Conservation (phyloP, 768 basidiomycete species). For the Tulasnella calospora region DNA sequence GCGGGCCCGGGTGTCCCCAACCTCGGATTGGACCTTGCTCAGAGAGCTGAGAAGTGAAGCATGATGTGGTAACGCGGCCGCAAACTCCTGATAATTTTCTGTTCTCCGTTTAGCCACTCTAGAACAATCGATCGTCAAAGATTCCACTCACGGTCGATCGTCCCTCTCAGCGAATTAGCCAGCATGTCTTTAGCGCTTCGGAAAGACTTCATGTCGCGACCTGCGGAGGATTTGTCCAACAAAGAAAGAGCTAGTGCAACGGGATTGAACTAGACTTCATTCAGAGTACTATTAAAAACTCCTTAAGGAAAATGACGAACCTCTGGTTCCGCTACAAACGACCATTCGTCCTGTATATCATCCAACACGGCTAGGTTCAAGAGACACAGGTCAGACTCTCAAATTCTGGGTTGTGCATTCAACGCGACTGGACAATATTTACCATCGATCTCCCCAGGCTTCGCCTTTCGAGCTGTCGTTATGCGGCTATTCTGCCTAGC, state of each 20-base stretch:
- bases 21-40: slow-evolving; percentile 65
- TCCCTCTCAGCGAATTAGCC: slow-evolving; percentile 75
- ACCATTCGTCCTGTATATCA: slow-evolving; percentile 86
- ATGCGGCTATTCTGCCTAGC: slow-evolving; percentile 58
- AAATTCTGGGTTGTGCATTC: background rate
- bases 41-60: slow-evolving; percentile 70
- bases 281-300: background rate
- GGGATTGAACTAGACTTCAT: slow-evolving; percentile 69
- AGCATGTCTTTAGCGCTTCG: slow-evolving; percentile 68
- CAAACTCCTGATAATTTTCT: slow-evolving; percentile 93
- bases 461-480: slow-evolving; percentile 49
- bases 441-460: slow-evolving; percentile 83
- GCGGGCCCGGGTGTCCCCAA: slow-evolving; percentile 60
- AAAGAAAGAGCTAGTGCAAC: slow-evolving; percentile 90
- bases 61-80: slow-evolving; percentile 89
- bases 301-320: slow-evolving; percentile 33
- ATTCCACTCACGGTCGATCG: slow-evolving; percentile 69
- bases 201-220: slow-evolving; percentile 75
- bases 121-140: background rate
- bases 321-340: slow-evolving; percentile 75
- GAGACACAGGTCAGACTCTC: background rate
- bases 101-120: slow-evolving; percentile 30
- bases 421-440: slow-evolving; percentile 33
- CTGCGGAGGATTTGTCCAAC: slow-evolving; percentile 66
- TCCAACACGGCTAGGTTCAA: slow-evolving; percentile 64